A percentile compares a stretch with the other conserved stretches of the same genome.
Evolutionary conservation across 2,329 filamentous ascomycete genomes (phyloP).

Genomic region (Coniella lustricola): DNA sequence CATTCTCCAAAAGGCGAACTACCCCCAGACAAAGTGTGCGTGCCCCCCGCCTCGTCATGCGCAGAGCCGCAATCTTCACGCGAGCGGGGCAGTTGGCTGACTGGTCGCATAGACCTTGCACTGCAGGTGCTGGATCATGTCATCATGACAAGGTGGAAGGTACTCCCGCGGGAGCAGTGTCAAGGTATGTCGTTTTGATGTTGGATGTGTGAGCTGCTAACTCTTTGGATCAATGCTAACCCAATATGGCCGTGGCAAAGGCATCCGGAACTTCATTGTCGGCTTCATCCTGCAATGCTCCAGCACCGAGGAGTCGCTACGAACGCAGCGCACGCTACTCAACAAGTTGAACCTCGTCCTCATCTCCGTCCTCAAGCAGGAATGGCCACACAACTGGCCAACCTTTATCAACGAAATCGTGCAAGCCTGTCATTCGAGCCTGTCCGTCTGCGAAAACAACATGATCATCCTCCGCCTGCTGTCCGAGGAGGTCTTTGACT

Average conservation of each 20-base stretch:
- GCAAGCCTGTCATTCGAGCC: constrained; percentile 85
- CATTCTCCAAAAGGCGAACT: constrained; percentile 87
- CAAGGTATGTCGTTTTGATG: constrained; percentile 52
- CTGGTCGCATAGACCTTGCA: constrained; percentile 61
- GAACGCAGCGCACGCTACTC: constrained; percentile 76
- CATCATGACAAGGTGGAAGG: constrained; percentile 98
- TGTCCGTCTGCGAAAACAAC: constrained; percentile 99
- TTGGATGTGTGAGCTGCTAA: neutral
- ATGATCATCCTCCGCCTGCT: constrained; percentile 95
- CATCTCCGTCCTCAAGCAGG: constrained; percentile 92
- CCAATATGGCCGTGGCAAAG: constrained; percentile 39
- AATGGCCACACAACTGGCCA: constrained; percentile 99
- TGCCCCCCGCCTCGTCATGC: constrained; percentile 19
- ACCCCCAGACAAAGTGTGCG: constrained; percentile 94
- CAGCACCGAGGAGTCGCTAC: constrained; percentile 79
- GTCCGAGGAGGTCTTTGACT: constrained; percentile 98
- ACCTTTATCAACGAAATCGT: constrained; percentile 99
- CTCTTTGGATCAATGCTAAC: constrained; percentile 18
- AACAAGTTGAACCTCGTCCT: constrained; percentile 98
- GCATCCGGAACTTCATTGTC: constrained; percentile 98
- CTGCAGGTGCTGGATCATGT: constrained; percentile 97
- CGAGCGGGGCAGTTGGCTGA: constrained; percentile 3
- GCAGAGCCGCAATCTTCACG: constrained; percentile 4
- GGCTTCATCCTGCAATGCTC: constrained; percentile 97
- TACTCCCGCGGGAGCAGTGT: constrained; percentile 91